Conservation (phyloP, 163 green algal species). For the Chlamydomonas reinhardtii region DNA sequence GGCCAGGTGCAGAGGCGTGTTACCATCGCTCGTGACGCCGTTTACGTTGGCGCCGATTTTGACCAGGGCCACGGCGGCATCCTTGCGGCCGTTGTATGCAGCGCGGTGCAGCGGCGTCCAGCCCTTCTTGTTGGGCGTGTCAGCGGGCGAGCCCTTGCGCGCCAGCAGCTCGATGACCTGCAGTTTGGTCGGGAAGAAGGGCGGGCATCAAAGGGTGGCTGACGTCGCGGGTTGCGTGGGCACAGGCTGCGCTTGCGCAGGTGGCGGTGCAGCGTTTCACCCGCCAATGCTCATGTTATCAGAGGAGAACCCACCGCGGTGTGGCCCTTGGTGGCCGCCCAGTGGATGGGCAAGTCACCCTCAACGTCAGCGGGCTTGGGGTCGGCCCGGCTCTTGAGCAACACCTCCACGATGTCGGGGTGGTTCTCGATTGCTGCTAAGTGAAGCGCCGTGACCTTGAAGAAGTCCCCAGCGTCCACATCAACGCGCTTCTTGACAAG, state of each 20-base stretch:
- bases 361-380: slow-evolving; percentile 55
- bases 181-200: neutral
- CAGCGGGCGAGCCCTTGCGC: slow-evolving; percentile 56
- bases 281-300: too few relatives aligned
- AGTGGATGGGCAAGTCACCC: slow-evolving; percentile 69
- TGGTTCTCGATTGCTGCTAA: slow-evolving; percentile 64
- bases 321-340: slow-evolving; percentile 65
- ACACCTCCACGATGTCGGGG: slow-evolving; percentile 51
- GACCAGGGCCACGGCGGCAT: slow-evolving; percentile 36
- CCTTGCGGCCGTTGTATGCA: slow-evolving; percentile 64
- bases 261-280: too few relatives aligned
- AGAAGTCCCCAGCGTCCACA: slow-evolving; percentile 67
- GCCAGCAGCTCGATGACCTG: slow-evolving; percentile 69
- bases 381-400: slow-evolving; percentile 58
- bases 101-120: slow-evolving; percentile 75
- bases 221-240: too few relatives aligned
- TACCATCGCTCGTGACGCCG: slow-evolving; percentile 63
- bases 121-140: slow-evolving; percentile 62
- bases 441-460: slow-evolving; percentile 67
- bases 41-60: slow-evolving; percentile 45
- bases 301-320: slow-evolving; percentile 4
- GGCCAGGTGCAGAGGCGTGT: slow-evolving; percentile 69
- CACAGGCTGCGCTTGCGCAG: too few relatives aligned
- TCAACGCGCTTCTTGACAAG: slow-evolving; percentile 64
- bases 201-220: too few relatives aligned